Evolutionary conservation across 1,284 basidiomycete genomes (phyloP).

Genomic region (Naganishia sp.): DNA sequence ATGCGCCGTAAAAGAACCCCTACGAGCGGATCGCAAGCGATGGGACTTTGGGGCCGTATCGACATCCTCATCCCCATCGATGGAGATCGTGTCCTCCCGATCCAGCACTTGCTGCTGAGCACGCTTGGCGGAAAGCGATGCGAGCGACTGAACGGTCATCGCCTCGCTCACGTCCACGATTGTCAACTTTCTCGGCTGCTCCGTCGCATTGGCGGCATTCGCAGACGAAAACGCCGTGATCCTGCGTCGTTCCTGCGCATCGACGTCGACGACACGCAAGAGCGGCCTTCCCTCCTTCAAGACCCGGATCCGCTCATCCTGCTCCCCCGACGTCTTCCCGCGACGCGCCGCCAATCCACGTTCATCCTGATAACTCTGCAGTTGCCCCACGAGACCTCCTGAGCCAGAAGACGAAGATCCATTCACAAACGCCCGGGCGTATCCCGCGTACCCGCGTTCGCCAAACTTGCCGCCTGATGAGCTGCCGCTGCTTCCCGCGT

Average conservation of each 20-base stretch:
- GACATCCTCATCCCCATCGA: neutral
- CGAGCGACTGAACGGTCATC: conserved; percentile 19
- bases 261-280: conserved; percentile 28
- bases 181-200: conserved; percentile 1
- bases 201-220: neutral
- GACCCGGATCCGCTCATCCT: conserved; percentile 4
- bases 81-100: conserved; percentile 9
- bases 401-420: conserved; percentile 36
- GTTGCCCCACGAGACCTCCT: conserved; percentile 38
- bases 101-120: neutral
- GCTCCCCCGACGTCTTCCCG: neutral
- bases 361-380: conserved; percentile 40
- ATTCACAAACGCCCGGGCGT: conserved; percentile 31
- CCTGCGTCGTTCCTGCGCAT: neutral
- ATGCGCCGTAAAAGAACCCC: neutral
- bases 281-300: conserved; percentile 4
- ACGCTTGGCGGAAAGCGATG: conserved; percentile 1
- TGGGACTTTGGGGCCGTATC: neutral
- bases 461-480: conserved; percentile 15
- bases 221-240: neutral
- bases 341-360: conserved; percentile 11
- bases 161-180: conserved; percentile 16
- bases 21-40: neutral
- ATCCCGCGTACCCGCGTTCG: conserved; percentile 31
- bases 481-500: conserved; percentile 31